Base-by-base conservation (phyloP, 306 rosid species). In the Cicer arietinum region DNA sequence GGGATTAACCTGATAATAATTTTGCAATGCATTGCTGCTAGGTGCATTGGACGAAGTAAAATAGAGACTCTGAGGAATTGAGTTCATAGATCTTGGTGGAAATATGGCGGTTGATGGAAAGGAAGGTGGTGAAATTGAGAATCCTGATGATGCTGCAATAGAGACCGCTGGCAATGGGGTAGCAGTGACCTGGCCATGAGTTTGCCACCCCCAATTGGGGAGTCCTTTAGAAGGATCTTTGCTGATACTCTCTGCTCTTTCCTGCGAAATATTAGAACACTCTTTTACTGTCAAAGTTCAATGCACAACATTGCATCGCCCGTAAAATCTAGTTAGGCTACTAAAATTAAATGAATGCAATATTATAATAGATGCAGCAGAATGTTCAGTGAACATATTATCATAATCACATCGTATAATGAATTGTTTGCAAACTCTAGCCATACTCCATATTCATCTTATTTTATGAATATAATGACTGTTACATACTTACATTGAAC, bases 81-180 rank as follows among this genome's bases (percentile, higher is more conserved):
- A 83, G 77, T 71, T 83, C 10, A 73, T 63, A 16, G 86, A 77
- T 74, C 73, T 74, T 14, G 85, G 44, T 6, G 87, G 87, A 80
- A 71, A 84, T 56, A 84, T 78, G 74, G 92, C 84, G 82, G 86
- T 90, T 37, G 89, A 47, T 35, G 86, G 78, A 76, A 86, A 71
- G 57, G 84, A 69, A 81, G 92, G 78, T 80, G 92, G 78, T 81
- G 93, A 87, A 84, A 79, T 81, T 42, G 99, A 90, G 99, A 94
- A 94, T 94, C 99, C 99, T 94, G 99, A 94, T 94, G 99, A 94
- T 94, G 99, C 99, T 92, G 98, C 99, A 80, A 91, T 77, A 78
- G 96, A 84, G 90, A 90, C 85, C 60, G 68, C 78, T 81, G 95
- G 87, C 78, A 86, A 63, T 81, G 84, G 84, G 87, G 82, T 69